Base-by-base conservation (phyloP, 768 basidiomycete species). In the Auriscalpium orientale region DNA sequence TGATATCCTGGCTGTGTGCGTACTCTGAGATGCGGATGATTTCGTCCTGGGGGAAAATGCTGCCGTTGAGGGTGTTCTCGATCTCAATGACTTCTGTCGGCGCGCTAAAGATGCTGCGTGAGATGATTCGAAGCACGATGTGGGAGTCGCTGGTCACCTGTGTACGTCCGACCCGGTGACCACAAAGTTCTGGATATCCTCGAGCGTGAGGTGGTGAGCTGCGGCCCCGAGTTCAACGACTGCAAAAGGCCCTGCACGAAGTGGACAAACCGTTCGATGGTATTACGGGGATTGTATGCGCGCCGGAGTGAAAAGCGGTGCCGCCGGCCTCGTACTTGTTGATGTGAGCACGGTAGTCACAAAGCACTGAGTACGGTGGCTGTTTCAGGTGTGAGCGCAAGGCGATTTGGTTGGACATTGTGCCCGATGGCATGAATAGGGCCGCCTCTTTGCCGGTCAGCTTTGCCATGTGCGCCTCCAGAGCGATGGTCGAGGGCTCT, bases 41-140 rank as follows among this genome's bases (percentile, higher is more conserved):
- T 63, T 95, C 94, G 9, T 85, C 79, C 64, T 98, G 95, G 3
- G 95, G 94, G 57, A 95, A 82, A 60, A 99, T 87, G 44, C 85
- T 90, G 22, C 95, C 95, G 54, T 90, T 85, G 37, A 99, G 78
- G 1, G 95, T 97, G 68, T 99, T 99, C 72, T 99, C 95, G 3
- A 98, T 73, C 8, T 85, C 82, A 58, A 98, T 84, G 45, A 98
- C 72, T 62, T 84, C 78, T 0, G 95, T 98, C 4, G 91, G 90
- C 5, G 91, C 87, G 59, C 84, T 87, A 64, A 67, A 66, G 28
- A 46, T 47, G 66, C 65, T 50, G 5, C 28, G 28, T 28, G 2
- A 28, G 28, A 28, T 28, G 28, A 28, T 28, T 28, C 28, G 28
- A 28, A 28, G 28, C 2, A 7, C 28, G 2, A 28, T 28, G 28